These are phyloP conservation scores for Phaeodactylum tricornutum DNA, from an alignment of 108 stramenopile species.

Conservation along the genomic window DNA sequence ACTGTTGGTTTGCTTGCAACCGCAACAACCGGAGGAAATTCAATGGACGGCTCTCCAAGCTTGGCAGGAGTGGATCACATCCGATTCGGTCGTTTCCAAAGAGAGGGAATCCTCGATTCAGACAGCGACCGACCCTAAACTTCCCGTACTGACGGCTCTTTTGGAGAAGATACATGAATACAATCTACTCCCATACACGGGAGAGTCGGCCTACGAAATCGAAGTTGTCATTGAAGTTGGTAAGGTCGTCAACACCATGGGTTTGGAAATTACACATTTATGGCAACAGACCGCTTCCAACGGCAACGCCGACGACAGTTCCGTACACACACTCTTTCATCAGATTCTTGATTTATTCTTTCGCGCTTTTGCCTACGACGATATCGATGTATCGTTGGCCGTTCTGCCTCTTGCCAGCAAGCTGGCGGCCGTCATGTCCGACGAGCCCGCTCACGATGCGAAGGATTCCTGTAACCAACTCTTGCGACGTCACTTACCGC, in stretches of 20 bases:
- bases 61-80: not conserved
- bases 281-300: not conserved
- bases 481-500: constrained; percentile 15
- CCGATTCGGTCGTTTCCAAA: not conserved
- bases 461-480: not conserved
- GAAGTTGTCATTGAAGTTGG: constrained; percentile 58
- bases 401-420: constrained; percentile 39
- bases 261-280: constrained; percentile 27
- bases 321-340: constrained; percentile 4
- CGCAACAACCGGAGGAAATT: not conserved
- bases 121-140: not conserved
- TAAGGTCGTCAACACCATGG: constrained; percentile 44
- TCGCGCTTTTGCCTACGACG: constrained; percentile 56
- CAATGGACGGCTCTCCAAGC: not conserved
- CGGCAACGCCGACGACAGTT: not conserved
- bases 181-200: constrained; percentile 5
- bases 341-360: constrained; percentile 43
- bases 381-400: constrained; percentile 73
- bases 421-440: constrained; percentile 2
- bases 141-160: constrained; percentile 15
- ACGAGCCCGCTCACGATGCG: constrained; percentile 15
- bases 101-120: not conserved
- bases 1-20: not conserved
- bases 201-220: constrained; percentile 5
- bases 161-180: constrained; percentile 19